These are phyloP conservation scores for Camelina neglecta DNA, from an alignment of 345 rosid genomes.

Conservation along the genomic window DNA sequence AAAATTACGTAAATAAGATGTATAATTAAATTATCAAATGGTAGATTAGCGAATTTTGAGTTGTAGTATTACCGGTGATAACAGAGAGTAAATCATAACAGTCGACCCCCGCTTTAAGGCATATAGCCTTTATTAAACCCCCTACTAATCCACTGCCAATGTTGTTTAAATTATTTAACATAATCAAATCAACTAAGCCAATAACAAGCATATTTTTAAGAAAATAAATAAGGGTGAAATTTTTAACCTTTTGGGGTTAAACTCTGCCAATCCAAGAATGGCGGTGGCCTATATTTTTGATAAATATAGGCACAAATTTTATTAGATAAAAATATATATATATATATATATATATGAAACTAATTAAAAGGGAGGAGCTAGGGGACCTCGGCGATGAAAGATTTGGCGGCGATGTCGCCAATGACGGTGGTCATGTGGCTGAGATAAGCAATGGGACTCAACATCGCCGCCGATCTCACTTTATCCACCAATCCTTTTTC, in stretches of 20 bases:
- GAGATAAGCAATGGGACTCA: conserved; percentile 91
- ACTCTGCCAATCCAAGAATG: conserved; percentile 64
- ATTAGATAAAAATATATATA: not conserved
- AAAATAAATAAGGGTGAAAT: not conserved
- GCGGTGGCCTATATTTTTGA: conserved; percentile 55
- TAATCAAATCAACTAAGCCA: not conserved
- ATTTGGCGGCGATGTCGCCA: conserved; percentile 63
- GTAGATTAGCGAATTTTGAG: not conserved
- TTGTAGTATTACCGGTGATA: conserved; percentile 61
- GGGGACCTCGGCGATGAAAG: conserved; percentile 80
- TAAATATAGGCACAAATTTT: not conserved
- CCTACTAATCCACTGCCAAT: conserved; percentile 57
- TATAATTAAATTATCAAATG: not conserved
- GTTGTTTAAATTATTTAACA: not conserved
- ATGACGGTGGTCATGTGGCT: conserved; percentile 84
- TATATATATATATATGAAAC: no score
- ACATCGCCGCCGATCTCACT: conserved; percentile 69
- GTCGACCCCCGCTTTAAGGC: conserved; percentile 65
- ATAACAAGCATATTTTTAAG: not conserved
- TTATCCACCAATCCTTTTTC: conserved; percentile 67
- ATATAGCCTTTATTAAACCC: conserved; percentile 53
- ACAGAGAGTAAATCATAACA: conserved; percentile 75
- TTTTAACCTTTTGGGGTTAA: conserved; percentile 82
- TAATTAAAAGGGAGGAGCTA: not conserved
- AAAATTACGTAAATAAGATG: not conserved